phyloP scores from a whole-genome alignment of 1,284 basidiomycete genomes.

The Ustilago bromivora region DNA sequence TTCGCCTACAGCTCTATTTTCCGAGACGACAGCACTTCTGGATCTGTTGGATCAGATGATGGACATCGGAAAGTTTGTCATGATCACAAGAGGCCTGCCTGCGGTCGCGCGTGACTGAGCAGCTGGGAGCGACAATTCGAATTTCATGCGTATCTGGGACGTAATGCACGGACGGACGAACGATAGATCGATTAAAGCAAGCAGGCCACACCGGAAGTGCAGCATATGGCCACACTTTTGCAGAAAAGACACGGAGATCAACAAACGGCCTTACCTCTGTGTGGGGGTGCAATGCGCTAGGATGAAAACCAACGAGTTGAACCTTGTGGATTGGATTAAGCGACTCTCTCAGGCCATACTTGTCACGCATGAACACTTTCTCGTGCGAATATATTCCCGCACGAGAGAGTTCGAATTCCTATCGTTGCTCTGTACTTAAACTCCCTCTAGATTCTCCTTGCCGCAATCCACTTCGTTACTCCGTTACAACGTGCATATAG shows the following conservation, averaged over 20 bases:
- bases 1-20: not conserved
- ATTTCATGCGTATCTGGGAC: not conserved
- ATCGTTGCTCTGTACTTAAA: too few relatives aligned
- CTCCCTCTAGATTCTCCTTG: too few relatives aligned
- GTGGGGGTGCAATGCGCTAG: not conserved
- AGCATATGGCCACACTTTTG: not conserved
- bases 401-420: too few relatives aligned
- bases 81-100: not conserved
- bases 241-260: not conserved
- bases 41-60: not conserved
- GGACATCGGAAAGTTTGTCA: not conserved
- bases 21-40: not conserved
- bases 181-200: not conserved
- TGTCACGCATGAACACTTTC: too few relatives aligned
- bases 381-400: too few relatives aligned
- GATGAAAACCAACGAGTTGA: not conserved
- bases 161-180: not conserved
- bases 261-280: not conserved
- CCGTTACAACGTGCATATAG: too few relatives aligned
- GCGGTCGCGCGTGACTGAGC: constrained; percentile 6
- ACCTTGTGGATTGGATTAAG: not conserved
- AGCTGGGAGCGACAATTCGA: not conserved
- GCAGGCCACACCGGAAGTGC: not conserved
- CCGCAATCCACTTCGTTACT: too few relatives aligned
- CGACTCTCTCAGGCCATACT: not conserved